These are phyloP conservation scores for Zygosaccharomyces siamensis DNA, from an alignment of 805 yeast species.

Conservation along the genomic window DNA sequence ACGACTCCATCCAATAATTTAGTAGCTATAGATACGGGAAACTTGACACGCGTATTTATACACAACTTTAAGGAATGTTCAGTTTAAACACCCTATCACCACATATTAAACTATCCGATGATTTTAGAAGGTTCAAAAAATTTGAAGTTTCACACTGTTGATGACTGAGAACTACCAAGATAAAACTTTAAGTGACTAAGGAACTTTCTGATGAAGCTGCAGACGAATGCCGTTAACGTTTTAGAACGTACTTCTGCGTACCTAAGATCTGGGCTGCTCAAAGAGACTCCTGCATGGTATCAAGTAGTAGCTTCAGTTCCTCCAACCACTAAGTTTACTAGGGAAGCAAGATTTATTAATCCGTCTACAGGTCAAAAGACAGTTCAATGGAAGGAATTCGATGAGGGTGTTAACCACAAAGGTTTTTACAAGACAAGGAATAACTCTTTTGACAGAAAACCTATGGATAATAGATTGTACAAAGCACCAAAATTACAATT, in stretches of 20 bases:
- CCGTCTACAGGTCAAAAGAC: slow-evolving; percentile 23
- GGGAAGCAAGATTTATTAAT: slow-evolving; percentile 28
- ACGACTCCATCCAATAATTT: too few species aligned
- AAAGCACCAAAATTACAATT: slow-evolving; percentile 32
- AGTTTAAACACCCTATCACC: slow-evolving; percentile 7
- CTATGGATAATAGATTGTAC: slow-evolving; percentile 19
- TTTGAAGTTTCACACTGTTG: not conserved
- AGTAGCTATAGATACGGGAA: too few species aligned
- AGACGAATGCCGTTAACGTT: slow-evolving; percentile 68
- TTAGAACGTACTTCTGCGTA: slow-evolving; percentile 77
- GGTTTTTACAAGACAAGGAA: slow-evolving; percentile 37
- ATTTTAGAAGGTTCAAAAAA: slow-evolving; percentile 1
- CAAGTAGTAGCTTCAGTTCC: slow-evolving; percentile 79
- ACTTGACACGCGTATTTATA: not conserved
- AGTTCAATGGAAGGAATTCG: slow-evolving; percentile 16
- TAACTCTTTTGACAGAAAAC: slow-evolving; percentile 19
- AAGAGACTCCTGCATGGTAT: slow-evolving; percentile 81
- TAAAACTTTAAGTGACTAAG: not conserved
- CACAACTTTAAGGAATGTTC: not conserved
- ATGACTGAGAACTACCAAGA: not conserved
- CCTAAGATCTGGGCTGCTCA: slow-evolving; percentile 63
- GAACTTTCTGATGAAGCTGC: slow-evolving; percentile 53
- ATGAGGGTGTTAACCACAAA: slow-evolving; percentile 11
- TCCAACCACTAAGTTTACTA: slow-evolving; percentile 56
- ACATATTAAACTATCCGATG: not conserved